A percentile compares a stretch with the other conserved stretches of the same genome.
Evolutionary conservation across 768 basidiomycete species (phyloP).

Genomic region (Collybia nuda): DNA sequence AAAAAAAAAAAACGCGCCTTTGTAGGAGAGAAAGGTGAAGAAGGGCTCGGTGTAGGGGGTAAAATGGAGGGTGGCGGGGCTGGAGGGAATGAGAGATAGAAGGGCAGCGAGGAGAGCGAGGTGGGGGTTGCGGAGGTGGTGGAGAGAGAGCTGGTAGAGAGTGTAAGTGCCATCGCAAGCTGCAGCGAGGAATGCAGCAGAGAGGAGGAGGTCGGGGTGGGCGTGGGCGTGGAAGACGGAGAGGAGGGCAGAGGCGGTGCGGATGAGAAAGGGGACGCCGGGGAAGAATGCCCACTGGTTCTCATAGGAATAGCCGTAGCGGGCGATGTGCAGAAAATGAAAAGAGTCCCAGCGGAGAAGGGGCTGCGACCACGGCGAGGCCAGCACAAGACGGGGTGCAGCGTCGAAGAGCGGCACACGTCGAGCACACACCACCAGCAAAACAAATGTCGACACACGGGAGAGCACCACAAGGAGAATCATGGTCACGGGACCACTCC

Average conservation of each 20-base stretch:
- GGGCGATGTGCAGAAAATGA: constrained; percentile 74
- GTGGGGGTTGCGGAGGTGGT: constrained; percentile 49
- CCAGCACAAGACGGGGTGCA: constrained; percentile 27
- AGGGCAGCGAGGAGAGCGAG: constrained; percentile 62
- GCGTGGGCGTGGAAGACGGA: constrained; percentile 22
- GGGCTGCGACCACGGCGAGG: constrained; percentile 12
- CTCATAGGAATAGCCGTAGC: constrained; percentile 60
- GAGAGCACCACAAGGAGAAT: constrained; percentile 11
- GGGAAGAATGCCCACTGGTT: constrained; percentile 90
- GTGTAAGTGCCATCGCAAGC: constrained; percentile 40
- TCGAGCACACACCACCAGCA: constrained; percentile 20
- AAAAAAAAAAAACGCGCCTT: constrained; percentile 50
- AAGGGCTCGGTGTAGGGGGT: constrained; percentile 85
- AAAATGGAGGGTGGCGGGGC: constrained; percentile 70
- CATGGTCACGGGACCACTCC: neutral
- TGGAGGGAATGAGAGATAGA: constrained; percentile 78
- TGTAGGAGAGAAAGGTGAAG: constrained; percentile 80
- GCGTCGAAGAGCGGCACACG: constrained; percentile 38
- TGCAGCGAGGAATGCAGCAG: constrained; percentile 34
- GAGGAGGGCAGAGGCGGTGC: constrained; percentile 12
- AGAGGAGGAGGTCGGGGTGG: constrained; percentile 29
- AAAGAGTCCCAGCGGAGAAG: constrained; percentile 87
- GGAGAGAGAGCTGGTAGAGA: constrained; percentile 33
- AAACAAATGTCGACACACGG: constrained; percentile 25
- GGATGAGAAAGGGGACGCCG: constrained; percentile 58